Percentiles rank a stretch among this genome's conserved stretches.
Evolutionary conservation across 495 filamentous ascomycete species (phyloP).

Genomic region (Halenospora varia): DNA sequence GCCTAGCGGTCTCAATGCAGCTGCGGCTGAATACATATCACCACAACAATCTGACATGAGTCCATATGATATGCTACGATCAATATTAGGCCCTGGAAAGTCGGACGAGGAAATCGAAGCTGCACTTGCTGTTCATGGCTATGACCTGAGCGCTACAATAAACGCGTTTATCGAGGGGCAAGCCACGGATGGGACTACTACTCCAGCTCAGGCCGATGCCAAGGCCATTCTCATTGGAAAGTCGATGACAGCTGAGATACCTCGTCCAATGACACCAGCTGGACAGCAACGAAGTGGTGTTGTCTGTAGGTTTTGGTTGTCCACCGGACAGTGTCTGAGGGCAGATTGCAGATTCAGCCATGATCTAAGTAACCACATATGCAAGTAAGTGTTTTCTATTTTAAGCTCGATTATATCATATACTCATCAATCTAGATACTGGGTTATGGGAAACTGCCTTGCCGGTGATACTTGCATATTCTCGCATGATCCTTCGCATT

Average conservation of each 20-base stretch:
- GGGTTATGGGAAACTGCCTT: slow-evolving; percentile 94
- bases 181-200: slow-evolving; percentile 33
- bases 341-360: slow-evolving; percentile 98
- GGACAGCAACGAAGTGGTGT: slow-evolving; percentile 70
- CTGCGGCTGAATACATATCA: slow-evolving; percentile 69
- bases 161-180: slow-evolving; percentile 73
- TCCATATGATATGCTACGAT: slow-evolving; percentile 95
- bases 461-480: slow-evolving; percentile 95
- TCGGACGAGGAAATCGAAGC: slow-evolving; percentile 91
- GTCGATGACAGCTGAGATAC: slow-evolving; percentile 68
- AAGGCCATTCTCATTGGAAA: slow-evolving; percentile 77
- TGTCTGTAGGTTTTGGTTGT: slow-evolving; percentile 94
- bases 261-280: slow-evolving; percentile 68
- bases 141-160: slow-evolving; percentile 89
- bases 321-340: slow-evolving; percentile 85
- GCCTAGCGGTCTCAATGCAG: slow-evolving; percentile 62
- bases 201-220: slow-evolving; percentile 41
- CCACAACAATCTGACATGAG: slow-evolving; percentile 86
- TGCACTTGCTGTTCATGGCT: slow-evolving; percentile 82
- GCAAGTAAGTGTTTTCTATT: slow-evolving; percentile 71
- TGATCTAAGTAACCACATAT: slow-evolving; percentile 90
- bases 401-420: slow-evolving; percentile 4
- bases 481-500: slow-evolving; percentile 87
- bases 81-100: slow-evolving; percentile 83
- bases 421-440: slow-evolving; percentile 63